A percentile compares a stretch with the other conserved stretches of the same genome.
These are phyloP conservation scores for Neofusicoccum parvum DNA, from an alignment of 2,329 filamentous ascomycete species.

Conservation along the genomic window DNA sequence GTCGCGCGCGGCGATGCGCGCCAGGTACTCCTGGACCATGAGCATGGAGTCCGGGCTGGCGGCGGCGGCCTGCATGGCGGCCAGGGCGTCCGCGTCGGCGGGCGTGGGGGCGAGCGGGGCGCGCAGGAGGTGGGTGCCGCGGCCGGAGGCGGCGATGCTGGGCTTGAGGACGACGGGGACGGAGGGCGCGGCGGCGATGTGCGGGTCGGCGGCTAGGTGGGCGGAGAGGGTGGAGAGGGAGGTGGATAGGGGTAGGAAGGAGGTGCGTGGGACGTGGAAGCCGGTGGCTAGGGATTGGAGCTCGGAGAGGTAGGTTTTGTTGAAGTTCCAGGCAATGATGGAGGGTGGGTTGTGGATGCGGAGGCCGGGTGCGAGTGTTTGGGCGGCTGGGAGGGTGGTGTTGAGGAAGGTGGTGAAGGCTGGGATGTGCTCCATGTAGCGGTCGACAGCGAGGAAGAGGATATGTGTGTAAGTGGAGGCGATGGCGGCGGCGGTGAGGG, in stretches of 20 bases:
- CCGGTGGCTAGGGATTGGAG: neutral
- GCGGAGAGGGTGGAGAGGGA: neutral
- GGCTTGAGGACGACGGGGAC: conserved; percentile 18
- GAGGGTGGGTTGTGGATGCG: conserved; percentile 16
- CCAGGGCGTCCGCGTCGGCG: neutral
- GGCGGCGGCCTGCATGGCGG: neutral
- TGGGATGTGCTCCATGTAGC: conserved; percentile 13
- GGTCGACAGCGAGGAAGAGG: conserved; percentile 18
- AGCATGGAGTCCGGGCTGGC: neutral
- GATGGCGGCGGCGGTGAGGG: neutral
- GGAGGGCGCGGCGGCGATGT: neutral
- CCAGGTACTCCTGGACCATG: conserved; percentile 18
- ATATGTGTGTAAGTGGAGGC: conserved; percentile 18
- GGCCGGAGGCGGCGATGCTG: conserved; percentile 12
- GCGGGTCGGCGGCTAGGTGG: neutral
- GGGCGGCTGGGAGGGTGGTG: conserved; percentile 11
- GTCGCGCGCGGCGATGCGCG: neutral
- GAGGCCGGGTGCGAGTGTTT: conserved; percentile 11
- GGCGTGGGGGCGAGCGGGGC: neutral
- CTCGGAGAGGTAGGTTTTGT: conserved; percentile 20
- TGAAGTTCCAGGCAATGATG: conserved; percentile 14
- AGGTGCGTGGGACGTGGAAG: conserved; percentile 10
- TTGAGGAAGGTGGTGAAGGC: conserved; percentile 11
- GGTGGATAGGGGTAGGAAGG: conserved; percentile 5
- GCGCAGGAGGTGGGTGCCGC: conserved; percentile 3